These are phyloP conservation scores for Detonula confervacea DNA, from an alignment of 352 stramenopile species.

Conservation along the genomic window DNA sequence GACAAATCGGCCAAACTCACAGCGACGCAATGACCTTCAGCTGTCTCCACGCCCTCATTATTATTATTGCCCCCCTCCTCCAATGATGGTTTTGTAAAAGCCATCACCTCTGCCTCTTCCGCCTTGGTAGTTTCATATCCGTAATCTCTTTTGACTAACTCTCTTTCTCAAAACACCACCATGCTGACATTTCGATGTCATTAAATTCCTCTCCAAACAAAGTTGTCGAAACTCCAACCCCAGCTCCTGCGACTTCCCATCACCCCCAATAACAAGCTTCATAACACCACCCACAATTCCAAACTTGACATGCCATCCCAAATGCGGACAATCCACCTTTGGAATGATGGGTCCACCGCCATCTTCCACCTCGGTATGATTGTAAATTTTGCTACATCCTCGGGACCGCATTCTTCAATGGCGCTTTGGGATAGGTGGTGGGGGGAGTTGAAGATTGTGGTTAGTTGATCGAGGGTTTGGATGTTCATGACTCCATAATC, in stretches of 20 bases:
- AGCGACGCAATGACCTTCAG: constrained; percentile 64
- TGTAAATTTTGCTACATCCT: constrained; percentile 62
- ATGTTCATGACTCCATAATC: constrained; percentile 10
- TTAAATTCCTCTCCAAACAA: constrained; percentile 1
- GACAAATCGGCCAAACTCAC: constrained; percentile 74
- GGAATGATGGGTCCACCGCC: constrained; percentile 64
- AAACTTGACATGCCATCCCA: constrained; percentile 36
- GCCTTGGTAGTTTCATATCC: constrained; percentile 55
- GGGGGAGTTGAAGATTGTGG: constrained; percentile 61
- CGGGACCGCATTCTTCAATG: constrained; percentile 54
- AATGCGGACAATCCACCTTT: constrained; percentile 73
- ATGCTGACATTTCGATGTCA: constrained; percentile 35
- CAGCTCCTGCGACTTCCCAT: not conserved
- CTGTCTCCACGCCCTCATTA: not conserved
- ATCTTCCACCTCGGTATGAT: constrained; percentile 56
- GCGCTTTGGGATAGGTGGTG: constrained; percentile 48
- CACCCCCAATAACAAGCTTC: not conserved
- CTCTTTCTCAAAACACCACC: not conserved
- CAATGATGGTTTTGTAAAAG: not conserved
- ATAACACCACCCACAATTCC: not conserved
- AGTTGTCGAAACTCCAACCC: not conserved
- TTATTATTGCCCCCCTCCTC: not conserved
- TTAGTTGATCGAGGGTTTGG: constrained; percentile 56
- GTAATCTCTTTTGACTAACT: constrained; percentile 28
- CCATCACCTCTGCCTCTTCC: constrained; percentile 4